Conservation (phyloP, 108 stramenopile species). For the Conticribra weissflogii region DNA sequence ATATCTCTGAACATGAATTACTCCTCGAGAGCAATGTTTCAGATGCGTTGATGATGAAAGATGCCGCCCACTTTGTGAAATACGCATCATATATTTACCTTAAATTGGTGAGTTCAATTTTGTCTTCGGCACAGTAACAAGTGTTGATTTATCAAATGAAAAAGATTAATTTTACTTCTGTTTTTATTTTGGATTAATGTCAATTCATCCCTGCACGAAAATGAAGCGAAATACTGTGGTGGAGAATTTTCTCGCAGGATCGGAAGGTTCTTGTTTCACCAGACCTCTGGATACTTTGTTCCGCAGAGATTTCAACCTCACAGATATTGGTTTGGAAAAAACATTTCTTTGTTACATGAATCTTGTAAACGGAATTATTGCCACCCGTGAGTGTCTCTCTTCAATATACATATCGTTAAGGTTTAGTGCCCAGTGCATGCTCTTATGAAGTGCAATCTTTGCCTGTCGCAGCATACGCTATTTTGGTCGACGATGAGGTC, state of each 20-base stretch:
- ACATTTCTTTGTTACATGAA: conserved; percentile 46
- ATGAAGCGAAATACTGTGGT: neutral
- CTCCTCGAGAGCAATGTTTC: conserved; percentile 13
- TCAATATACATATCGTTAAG: too few species aligned
- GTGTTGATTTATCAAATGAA: too few species aligned
- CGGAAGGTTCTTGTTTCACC: neutral
- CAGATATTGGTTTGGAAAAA: conserved; percentile 10
- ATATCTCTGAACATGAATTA: conserved; percentile 10
- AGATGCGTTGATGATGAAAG: conserved; percentile 15
- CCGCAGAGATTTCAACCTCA: conserved; percentile 1
- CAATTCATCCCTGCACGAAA: too few species aligned
- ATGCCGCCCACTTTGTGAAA: conserved; percentile 14
- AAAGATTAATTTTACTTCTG: too few species aligned
- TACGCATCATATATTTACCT: conserved; percentile 23
- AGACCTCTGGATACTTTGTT: conserved; percentile 9
- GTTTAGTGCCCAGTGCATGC: too few species aligned
- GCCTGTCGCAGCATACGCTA: too few species aligned
- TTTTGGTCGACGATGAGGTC: conserved; percentile 59
- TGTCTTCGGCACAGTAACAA: too few species aligned
- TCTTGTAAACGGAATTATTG: conserved; percentile 42
- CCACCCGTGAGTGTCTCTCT: too few species aligned
- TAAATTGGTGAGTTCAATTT: too few species aligned
- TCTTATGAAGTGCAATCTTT: too few species aligned
- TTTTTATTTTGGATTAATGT: too few species aligned
- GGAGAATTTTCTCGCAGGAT: conserved; percentile 4